Base-by-base conservation (phyloP, 495 filamentous ascomycete species). In the Chaetomidium leptoderma region DNA sequence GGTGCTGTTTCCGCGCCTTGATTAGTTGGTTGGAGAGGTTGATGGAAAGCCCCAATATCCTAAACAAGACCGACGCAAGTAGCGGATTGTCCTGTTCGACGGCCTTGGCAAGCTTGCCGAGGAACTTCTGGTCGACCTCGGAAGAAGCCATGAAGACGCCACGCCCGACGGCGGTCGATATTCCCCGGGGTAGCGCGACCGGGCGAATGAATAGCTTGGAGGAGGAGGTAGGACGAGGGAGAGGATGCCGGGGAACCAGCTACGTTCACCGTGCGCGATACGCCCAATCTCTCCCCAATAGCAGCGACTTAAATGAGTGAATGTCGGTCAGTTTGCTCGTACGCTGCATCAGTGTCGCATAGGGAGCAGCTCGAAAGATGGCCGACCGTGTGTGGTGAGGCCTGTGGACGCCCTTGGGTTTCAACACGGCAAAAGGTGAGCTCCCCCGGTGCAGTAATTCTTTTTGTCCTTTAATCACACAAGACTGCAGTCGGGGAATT, bases 61-160 rank as follows among this genome's bases (percentile, higher is more conserved):
- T 92, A 73, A 90, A 97, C 45, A 98, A 81, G 65, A 87, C 86
- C 16, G 83, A 77, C 14, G 91, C 87, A 40, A 97, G 83, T 5
- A 88, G 77, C 11, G 87, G 84, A 65, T 89, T 91, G 62, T 87
- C 81, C 42, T 78, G 71, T 62, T 83, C 80, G 59, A 86, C 91
- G 35, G 80, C 76, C 70, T 84, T 87, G 61, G 93, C 92, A 63
- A 95, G 86, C 63, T 83, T 83, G 70, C 89, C 91, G 63, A 98
- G 79, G 73, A 91, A 95, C 75, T 97, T 97, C 76, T 96, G 91
- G 71, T 97, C 93, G 43, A 97, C 89, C 72, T 96, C 91, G 46
- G 90, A 91, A 70, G 90, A 91, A 72, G 95, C 92, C 93, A 97
- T 97, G 57, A 69, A 58, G 48, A 42, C 19, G 35, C 16, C 42